Evolutionary conservation across 192 early-diverging fungal genomes (phyloP), one percentile per base, ranked within the genome.

Genomic region (Glomus cerebriforme): DNA sequence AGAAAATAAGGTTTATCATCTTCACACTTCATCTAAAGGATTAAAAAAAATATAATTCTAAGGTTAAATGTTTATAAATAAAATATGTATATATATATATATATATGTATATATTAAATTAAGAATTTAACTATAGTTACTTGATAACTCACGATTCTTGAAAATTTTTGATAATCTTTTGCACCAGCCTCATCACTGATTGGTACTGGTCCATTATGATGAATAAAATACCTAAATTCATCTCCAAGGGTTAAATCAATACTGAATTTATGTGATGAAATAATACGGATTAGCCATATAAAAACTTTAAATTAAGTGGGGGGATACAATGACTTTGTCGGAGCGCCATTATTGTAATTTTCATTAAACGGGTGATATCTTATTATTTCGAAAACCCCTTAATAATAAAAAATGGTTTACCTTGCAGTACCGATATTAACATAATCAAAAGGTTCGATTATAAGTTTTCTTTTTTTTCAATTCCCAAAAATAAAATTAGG

Each of bases 191-290:
- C 62, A 31, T 77, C 45, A 54, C 75, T 77, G 35, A 77, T 77
- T 17, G 75, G 63, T 24, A 77, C 75, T 45, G 75, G 43, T 22
- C 64, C 75, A 47, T 77, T 77, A 45, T 66, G 37, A 66, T 65
- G 75, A 66, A 77, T 32, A 39, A 77, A 77, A 66, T 77, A 77
- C 19, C 75, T 59, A 77, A 77, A 77, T 49, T 77, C 75, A 12
- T 77, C 31, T 37, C 63, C 62, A 24, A 77, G 75, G 13, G 75
- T 77, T 32, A 77, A 29, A 66, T 77, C 75, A 19, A 77, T 26
- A 29, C 75, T 77, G 24, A 31, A 31, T 35, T 69, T 35, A 35
- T 9, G 7, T 9, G 7, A 9, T 39, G 37, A 9, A 9, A 39
- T 39, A 9, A 39, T 8, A 39, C 37, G 37, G 8, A 39, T 39